Evolutionary conservation across 1,284 basidiomycete genomes (phyloP).

Genomic region (Grifola frondosa): DNA sequence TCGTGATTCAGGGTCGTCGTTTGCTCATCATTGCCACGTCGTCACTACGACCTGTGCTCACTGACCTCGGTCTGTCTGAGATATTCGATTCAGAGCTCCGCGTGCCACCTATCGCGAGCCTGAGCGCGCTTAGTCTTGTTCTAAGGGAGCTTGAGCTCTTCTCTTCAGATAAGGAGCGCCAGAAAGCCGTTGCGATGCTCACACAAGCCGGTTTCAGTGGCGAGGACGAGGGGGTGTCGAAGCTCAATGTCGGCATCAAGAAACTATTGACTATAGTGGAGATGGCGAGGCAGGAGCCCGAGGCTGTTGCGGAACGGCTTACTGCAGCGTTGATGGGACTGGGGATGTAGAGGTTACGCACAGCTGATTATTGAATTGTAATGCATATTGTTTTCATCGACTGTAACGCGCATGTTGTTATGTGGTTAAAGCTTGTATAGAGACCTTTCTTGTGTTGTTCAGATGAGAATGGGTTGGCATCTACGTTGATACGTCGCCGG

Average conservation of each 20-base stretch:
- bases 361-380: no score
- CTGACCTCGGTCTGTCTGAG: constrained; percentile 87
- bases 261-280: constrained; percentile 90
- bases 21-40: constrained; percentile 93
- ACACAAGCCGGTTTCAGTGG: constrained; percentile 73
- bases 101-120: constrained; percentile 79
- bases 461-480: no score
- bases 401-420: no score
- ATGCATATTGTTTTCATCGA: no score
- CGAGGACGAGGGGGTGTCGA: constrained; percentile 28
- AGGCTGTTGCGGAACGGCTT: constrained; percentile 74
- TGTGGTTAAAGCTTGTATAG: no score
- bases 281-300: constrained; percentile 95
- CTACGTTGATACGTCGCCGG: no score
- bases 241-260: constrained; percentile 89
- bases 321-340: constrained; percentile 68
- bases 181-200: constrained; percentile 66
- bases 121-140: constrained; percentile 75
- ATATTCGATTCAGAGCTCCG: constrained; percentile 89
- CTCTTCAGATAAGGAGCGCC: constrained; percentile 54
- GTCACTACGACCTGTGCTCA: constrained; percentile 83
- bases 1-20: constrained; percentile 86
- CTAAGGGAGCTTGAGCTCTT: constrained; percentile 87
- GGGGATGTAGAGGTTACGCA: no score
- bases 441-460: no score